A percentile compares a stretch with the other conserved stretches of the same genome.
Evolutionary conservation across 2,329 filamentous ascomycete species (phyloP).

Genomic region (Coniochaeta sp.): DNA sequence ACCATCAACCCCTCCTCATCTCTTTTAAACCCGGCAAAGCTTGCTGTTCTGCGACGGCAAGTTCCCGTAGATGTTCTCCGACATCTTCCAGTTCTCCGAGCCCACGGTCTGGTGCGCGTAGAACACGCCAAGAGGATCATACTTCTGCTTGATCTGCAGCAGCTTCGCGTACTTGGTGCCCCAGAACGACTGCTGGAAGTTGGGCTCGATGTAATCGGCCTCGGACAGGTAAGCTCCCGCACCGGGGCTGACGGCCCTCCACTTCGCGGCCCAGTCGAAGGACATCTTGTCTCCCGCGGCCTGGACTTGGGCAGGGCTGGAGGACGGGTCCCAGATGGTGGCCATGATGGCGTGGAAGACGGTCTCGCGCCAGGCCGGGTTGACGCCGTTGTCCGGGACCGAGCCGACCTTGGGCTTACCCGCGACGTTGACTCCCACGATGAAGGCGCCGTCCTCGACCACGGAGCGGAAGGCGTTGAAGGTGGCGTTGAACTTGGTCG

Average conservation of each 20-base stretch:
- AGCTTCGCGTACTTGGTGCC: conserved; percentile 14
- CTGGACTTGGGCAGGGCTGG: conserved; percentile 10
- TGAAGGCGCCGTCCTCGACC: conserved; percentile 30
- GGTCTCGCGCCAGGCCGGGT: conserved; percentile 41
- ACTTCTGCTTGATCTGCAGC: conserved; percentile 11
- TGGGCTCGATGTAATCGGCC: conserved; percentile 27
- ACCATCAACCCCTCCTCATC: too few relatives aligned
- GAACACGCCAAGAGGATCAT: conserved; percentile 14
- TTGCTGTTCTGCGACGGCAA: conserved; percentile 13
- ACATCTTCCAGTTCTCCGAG: conserved; percentile 12
- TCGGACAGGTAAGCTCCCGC: conserved; percentile 17
- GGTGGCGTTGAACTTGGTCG: conserved; percentile 24
- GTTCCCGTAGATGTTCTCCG: conserved; percentile 8
- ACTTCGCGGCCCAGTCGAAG: conserved; percentile 23
- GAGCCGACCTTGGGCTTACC: conserved; percentile 15
- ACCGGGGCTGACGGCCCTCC: conserved; percentile 7
- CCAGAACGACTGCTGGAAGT: conserved; percentile 24
- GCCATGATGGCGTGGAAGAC: conserved; percentile 28
- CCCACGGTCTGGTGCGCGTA: conserved; percentile 15
- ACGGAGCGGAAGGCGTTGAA: conserved; percentile 25
- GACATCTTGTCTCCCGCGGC: conserved; percentile 15
- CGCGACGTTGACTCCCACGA: conserved; percentile 33
- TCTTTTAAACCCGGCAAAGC: conserved; percentile 9
- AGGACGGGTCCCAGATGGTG: conserved; percentile 13
- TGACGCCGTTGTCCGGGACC: conserved; percentile 33